Conservation (phyloP, 352 stramenopile genomes). For the Globisporangium polare region DNA sequence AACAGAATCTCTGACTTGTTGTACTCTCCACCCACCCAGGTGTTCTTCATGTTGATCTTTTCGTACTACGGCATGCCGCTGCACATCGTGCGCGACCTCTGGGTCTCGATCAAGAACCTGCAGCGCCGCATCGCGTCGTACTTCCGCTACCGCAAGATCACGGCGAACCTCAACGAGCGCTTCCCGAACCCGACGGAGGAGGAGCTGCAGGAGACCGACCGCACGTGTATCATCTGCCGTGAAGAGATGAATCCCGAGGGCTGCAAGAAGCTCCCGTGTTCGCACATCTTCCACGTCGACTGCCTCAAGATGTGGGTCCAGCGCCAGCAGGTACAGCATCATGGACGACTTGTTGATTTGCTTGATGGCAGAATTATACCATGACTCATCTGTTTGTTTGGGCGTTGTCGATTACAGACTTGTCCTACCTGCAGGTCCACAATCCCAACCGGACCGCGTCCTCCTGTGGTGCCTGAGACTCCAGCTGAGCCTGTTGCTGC, state of each 20-base stretch:
- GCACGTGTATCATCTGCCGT: conserved; percentile 96
- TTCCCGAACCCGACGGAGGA: conserved; percentile 94
- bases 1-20: not conserved
- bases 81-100: conserved; percentile 97
- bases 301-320: conserved; percentile 99
- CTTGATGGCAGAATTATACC: not conserved
- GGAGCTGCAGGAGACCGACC: conserved; percentile 91
- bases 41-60: conserved; percentile 98
- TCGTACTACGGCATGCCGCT: conserved; percentile 97
- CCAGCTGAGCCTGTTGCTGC: conserved; percentile 17
- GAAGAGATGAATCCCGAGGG: conserved; percentile 88
- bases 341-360: not conserved
- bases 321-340: conserved; percentile 86
- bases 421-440: conserved; percentile 96
- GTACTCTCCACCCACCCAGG: conserved; percentile 22
- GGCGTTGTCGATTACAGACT: conserved; percentile 32
- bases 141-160: conserved; percentile 94
- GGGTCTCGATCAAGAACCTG: conserved; percentile 89
- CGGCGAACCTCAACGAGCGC: conserved; percentile 93
- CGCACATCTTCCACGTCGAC: conserved; percentile 96
- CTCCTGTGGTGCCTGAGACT: conserved; percentile 32
- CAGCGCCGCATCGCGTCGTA: conserved; percentile 81
- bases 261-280: conserved; percentile 96
- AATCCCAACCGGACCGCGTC: conserved; percentile 81
- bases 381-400: not conserved